Evolutionary conservation across 23 red algal species (phyloP).

Genomic region (Gracilaria domingensis): DNA sequence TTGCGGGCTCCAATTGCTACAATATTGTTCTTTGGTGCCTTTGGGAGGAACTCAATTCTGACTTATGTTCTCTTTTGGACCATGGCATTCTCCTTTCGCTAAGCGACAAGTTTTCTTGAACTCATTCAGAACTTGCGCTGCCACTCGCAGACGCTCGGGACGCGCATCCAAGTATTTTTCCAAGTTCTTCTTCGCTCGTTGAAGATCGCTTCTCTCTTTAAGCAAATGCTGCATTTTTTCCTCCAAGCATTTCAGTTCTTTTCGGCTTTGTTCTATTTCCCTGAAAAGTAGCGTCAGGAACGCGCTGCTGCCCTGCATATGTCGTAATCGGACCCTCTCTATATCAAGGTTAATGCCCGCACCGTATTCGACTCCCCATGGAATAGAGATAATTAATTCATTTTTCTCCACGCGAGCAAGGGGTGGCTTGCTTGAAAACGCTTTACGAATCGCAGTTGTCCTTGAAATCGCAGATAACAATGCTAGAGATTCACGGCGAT

Average conservation of each 20-base stretch:
- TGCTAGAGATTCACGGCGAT: background rate
- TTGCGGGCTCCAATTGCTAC: conserved; percentile 14
- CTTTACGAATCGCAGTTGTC: background rate
- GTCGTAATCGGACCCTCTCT: background rate
- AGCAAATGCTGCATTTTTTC: background rate
- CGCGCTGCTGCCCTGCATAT: background rate
- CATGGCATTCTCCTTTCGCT: conserved; percentile 68
- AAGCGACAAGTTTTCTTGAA: conserved; percentile 16
- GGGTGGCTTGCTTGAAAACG: background rate
- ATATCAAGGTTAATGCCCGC: conserved; percentile 32
- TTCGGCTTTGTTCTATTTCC: background rate
- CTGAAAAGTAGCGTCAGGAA: background rate
- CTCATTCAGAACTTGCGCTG: conserved; percentile 24
- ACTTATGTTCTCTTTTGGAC: conserved; percentile 64
- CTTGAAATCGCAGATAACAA: background rate
- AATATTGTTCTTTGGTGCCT: conserved; percentile 23
- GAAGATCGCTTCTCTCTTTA: background rate
- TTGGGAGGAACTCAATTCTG: conserved; percentile 46
- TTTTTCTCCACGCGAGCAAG: conserved; percentile 1
- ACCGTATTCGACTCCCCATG: conserved; percentile 35
- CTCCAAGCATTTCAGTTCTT: background rate
- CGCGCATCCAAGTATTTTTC: conserved; percentile 12
- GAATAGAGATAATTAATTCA: conserved; percentile 21
- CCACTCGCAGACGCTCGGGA: conserved; percentile 5
- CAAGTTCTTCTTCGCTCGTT: background rate